Evolutionary conservation across 1,284 basidiomycete species (phyloP).

Genomic region (Trichosporon sp.): DNA sequence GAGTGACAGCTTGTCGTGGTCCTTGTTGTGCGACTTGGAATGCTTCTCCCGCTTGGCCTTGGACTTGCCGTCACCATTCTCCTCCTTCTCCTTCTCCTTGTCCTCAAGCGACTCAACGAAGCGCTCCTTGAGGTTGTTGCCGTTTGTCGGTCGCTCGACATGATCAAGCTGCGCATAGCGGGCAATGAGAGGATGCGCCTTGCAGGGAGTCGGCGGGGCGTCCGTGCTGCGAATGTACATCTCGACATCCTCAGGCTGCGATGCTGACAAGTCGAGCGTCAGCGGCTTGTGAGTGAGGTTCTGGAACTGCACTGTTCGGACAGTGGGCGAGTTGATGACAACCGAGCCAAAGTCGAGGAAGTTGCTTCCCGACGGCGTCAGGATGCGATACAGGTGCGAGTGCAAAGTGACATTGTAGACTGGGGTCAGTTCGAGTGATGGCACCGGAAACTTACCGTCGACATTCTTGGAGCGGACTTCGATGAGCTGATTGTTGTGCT

Average conservation of each 20-base stretch:
- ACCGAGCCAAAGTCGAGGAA: slow-evolving; percentile 53
- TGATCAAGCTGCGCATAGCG: background rate
- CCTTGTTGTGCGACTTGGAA: slow-evolving; percentile 8
- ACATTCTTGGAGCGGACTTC: slow-evolving; percentile 51
- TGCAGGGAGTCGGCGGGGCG: slow-evolving; percentile 12
- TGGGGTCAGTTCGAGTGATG: background rate
- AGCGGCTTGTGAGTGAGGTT: slow-evolving; percentile 46
- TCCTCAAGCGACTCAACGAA: slow-evolving; percentile 51
- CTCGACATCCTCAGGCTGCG: slow-evolving; percentile 52
- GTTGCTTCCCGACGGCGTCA: slow-evolving; percentile 52
- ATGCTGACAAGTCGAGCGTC: slow-evolving; percentile 49
- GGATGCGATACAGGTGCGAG: slow-evolving; percentile 53
- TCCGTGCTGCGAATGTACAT: slow-evolving; percentile 48
- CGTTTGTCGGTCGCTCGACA: slow-evolving; percentile 9
- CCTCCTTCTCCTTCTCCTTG: slow-evolving; percentile 17
- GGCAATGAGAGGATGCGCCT: background rate
- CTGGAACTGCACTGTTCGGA: slow-evolving; percentile 51
- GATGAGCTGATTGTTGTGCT: slow-evolving; percentile 49
- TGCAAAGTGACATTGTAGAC: slow-evolving; percentile 52
- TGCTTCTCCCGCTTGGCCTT: slow-evolving; percentile 12
- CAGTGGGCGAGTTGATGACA: slow-evolving; percentile 50
- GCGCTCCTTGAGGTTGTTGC: slow-evolving; percentile 47
- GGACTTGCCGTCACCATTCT: slow-evolving; percentile 18
- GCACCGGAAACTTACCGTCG: slow-evolving; percentile 31
- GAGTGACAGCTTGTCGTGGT: slow-evolving; percentile 19